Percentiles rank a stretch among this genome's conserved stretches.
Conservation (phyloP, 1,284 basidiomycete species). For the Quambalaria eucalypti region DNA sequence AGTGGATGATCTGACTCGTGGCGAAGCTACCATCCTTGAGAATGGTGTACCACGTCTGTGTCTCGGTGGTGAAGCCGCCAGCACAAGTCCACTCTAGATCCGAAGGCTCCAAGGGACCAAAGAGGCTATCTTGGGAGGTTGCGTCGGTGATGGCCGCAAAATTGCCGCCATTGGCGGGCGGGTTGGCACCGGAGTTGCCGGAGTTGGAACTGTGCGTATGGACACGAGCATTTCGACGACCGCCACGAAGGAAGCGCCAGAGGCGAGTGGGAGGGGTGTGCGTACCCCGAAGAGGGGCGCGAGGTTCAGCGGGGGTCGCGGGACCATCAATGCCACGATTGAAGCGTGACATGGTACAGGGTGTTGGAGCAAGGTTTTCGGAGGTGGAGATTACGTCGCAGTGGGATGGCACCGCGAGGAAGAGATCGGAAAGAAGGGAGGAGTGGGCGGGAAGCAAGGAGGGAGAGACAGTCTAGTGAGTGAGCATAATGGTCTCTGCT, state of each 20-base stretch:
- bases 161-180: slow-evolving; percentile 25
- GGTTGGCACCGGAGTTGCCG: background rate
- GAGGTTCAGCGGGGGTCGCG: background rate
- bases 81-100: slow-evolving; percentile 77
- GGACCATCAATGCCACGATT: background rate
- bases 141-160: slow-evolving; percentile 40
- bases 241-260: background rate
- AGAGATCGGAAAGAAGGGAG: too few relatives aligned
- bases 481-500: too few relatives aligned
- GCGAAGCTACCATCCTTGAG: slow-evolving; percentile 72
- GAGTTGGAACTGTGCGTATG: background rate
- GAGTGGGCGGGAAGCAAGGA: too few relatives aligned
- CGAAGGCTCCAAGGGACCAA: slow-evolving; percentile 59
- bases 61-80: slow-evolving; percentile 79
- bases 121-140: slow-evolving; percentile 50
- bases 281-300: background rate
- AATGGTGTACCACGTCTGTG: slow-evolving; percentile 78
- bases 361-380: too few relatives aligned
- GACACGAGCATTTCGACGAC: background rate
- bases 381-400: too few relatives aligned
- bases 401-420: too few relatives aligned
- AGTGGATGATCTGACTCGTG: slow-evolving; percentile 91
- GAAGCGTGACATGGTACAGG: background rate
- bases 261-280: background rate
- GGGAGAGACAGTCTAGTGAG: too few relatives aligned